These are phyloP conservation scores for Marasmius fiardii DNA, from an alignment of 1,284 basidiomycete species.

Conservation along the genomic window DNA sequence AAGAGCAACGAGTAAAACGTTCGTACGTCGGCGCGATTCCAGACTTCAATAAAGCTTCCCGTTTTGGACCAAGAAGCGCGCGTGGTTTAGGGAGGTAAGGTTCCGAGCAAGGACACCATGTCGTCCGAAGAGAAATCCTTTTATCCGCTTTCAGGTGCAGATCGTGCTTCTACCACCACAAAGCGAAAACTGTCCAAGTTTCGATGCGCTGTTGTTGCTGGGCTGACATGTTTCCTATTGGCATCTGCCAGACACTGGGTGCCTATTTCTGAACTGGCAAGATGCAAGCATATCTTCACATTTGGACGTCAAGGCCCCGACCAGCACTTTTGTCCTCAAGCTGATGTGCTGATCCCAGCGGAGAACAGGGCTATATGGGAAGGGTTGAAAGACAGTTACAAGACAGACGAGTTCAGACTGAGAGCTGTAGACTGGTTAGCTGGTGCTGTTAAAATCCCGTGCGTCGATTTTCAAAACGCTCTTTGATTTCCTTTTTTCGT, in stretches of 20 bases:
- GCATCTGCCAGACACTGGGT: background rate
- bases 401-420: conserved; percentile 26
- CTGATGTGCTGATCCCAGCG: conserved; percentile 21
- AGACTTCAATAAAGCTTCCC: too few species aligned
- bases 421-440: conserved; percentile 31
- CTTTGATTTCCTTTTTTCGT: background rate
- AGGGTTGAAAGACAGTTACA: conserved; percentile 21
- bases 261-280: background rate
- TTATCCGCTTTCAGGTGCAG: background rate
- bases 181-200: background rate
- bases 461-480: conserved; percentile 13
- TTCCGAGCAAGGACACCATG: too few species aligned
- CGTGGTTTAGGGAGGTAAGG: too few species aligned
- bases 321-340: conserved; percentile 24
- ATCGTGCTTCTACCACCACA: background rate
- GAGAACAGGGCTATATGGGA: conserved; percentile 24
- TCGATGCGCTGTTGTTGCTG: conserved; percentile 1
- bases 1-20: too few species aligned
- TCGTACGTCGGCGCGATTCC: too few species aligned
- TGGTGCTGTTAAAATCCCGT: conserved; percentile 33
- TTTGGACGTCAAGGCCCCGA: background rate
- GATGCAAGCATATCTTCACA: background rate
- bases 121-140: too few species aligned
- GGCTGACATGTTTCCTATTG: conserved; percentile 3
- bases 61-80: too few species aligned